Conservation (phyloP, 129 eudicot species). For the Tagetes erecta region DNA sequence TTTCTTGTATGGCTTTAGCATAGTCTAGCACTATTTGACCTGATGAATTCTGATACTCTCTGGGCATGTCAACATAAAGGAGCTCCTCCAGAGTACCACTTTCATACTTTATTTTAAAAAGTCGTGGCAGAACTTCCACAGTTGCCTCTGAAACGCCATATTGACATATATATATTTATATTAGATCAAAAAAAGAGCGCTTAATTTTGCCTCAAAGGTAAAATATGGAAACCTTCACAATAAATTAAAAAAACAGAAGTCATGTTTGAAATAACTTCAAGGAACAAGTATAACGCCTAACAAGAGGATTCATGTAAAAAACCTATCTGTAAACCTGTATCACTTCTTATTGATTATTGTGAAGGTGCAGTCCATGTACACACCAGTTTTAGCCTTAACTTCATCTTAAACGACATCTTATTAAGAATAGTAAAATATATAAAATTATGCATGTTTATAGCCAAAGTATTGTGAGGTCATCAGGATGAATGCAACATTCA, state of each 20-base stretch:
- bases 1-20: conserved; percentile 98
- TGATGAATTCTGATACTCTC: conserved; percentile 87
- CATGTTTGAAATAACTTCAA: background rate
- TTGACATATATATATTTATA: conserved; percentile 9
- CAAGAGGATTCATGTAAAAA: background rate
- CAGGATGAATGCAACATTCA: background rate
- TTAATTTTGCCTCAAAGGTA: background rate
- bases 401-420: conserved; percentile 2
- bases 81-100: conserved; percentile 96
- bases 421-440: background rate
- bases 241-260: background rate
- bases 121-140: conserved; percentile 92
- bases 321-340: background rate
- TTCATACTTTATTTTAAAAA: conserved; percentile 93
- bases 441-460: background rate
- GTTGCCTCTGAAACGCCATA: conserved; percentile 76
- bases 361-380: conserved; percentile 1
- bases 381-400: background rate
- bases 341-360: background rate
- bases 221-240: background rate
- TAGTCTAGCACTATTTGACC: conserved; percentile 97
- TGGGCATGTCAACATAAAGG: conserved; percentile 97
- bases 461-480: conserved; percentile 4
- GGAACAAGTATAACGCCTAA: background rate
- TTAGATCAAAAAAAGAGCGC: conserved; percentile 15